These are phyloP conservation scores for Tetracentron sinense DNA, from an alignment of 164 flowering plant genomes.

Conservation along the genomic window DNA sequence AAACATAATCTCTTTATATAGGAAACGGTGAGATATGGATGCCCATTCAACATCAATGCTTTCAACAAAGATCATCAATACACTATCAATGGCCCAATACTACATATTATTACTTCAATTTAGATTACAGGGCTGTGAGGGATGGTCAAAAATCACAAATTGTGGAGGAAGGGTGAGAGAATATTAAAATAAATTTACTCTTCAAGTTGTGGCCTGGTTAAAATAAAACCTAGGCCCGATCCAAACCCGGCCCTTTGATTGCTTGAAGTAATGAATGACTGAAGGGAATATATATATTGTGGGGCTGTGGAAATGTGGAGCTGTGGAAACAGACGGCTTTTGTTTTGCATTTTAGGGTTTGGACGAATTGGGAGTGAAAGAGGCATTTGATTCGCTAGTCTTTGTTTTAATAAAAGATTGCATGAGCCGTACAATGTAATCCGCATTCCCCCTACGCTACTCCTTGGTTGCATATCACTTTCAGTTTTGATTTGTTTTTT, in stretches of 20 bases:
- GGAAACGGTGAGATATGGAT: no score
- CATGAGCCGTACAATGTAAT: conserved; percentile 14
- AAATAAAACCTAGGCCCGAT: no score
- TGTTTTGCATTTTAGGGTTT: conserved; percentile 13
- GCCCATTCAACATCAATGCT: conserved; percentile 3
- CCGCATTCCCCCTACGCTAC: conserved; percentile 15
- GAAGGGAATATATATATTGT: conserved; percentile 25
- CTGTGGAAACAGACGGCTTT: conserved; percentile 21
- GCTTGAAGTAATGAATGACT: conserved; percentile 22
- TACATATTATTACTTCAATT: not conserved
- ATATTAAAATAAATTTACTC: no score
- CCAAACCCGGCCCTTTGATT: conserved; percentile 5
- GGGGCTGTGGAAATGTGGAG: conserved; percentile 21
- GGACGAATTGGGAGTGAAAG: no score
- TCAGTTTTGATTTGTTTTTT: no score
- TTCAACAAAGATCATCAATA: not conserved
- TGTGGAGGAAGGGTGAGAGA: no score
- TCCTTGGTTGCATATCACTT: not conserved
- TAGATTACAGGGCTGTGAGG: no score
- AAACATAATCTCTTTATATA: conserved; percentile 16
- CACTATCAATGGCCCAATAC: conserved; percentile 3
- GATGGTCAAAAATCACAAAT: no score
- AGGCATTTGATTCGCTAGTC: conserved; percentile 21
- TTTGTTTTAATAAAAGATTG: conserved; percentile 7
- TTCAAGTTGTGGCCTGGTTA: no score